These are phyloP conservation scores for Passiflora organensis DNA, from an alignment of 345 rosid species.

Conservation along the genomic window DNA sequence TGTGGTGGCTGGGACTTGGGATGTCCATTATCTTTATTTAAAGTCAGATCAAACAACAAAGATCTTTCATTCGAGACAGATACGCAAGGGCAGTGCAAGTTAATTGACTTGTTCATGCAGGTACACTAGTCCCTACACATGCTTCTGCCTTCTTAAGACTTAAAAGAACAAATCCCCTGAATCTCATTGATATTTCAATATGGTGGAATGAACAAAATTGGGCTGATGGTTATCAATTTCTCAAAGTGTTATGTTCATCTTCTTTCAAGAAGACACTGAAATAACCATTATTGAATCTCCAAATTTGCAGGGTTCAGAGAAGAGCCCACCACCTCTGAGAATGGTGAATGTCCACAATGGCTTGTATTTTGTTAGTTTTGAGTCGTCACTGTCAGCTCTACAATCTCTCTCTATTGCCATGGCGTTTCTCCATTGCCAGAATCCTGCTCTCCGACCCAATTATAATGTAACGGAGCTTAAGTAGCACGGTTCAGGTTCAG, in stretches of 20 bases:
- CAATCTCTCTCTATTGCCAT: conserved; percentile 78
- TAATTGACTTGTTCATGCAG: conserved; percentile 57
- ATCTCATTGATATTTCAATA: too few species aligned
- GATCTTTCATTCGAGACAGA: conserved; percentile 21
- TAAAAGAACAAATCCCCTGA: neutral
- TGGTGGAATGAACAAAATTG: too few species aligned
- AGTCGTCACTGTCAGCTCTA: conserved; percentile 63
- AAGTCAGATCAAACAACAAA: conserved; percentile 36
- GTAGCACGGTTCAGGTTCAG: conserved; percentile 17
- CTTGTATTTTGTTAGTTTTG: conserved; percentile 62
- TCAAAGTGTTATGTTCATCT: too few species aligned
- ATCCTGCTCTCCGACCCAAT: conserved; percentile 43
- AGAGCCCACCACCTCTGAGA: conserved; percentile 48
- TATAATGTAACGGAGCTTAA: conserved; percentile 40
- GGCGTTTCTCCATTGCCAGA: conserved; percentile 69
- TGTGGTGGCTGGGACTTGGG: conserved; percentile 99
- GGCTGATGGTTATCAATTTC: neutral
- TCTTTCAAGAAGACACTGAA: too few species aligned
- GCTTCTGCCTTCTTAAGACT: neutral
- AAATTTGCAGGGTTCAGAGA: conserved; percentile 42
- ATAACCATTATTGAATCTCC: too few species aligned
- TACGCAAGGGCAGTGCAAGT: conserved; percentile 48
- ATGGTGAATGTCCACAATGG: conserved; percentile 66
- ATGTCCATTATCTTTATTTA: conserved; percentile 58
- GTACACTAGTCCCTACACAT: conserved; percentile 27